Percentiles rank a stretch among this genome's conserved stretches.
phyloP scores from a whole-genome alignment of 768 basidiomycete species.

The Pleurotus tuoliensis region DNA sequence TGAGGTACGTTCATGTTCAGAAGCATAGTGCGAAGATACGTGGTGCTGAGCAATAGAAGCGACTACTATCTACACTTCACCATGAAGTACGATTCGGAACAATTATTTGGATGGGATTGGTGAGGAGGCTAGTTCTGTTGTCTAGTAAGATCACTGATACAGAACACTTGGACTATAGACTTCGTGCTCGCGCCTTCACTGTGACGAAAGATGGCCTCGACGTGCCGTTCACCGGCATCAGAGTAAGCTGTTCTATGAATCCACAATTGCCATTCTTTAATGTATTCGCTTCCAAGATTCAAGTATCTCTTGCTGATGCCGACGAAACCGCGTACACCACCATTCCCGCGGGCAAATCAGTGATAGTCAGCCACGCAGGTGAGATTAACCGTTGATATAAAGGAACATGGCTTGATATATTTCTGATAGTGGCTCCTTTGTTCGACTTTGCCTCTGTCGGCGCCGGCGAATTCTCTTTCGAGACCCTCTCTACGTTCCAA shows the following conservation, averaged over 20 bases:
- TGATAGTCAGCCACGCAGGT: conserved; percentile 37
- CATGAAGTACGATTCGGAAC: no score
- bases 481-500: conserved; percentile 35
- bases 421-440: conserved; percentile 31
- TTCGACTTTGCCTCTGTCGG: conserved; percentile 39
- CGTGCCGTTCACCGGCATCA: conserved; percentile 40
- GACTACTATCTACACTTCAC: no score
- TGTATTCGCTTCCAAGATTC: conserved; percentile 19
- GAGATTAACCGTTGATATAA: neutral
- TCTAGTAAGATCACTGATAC: no score
- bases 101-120: no score
- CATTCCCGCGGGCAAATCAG: conserved; percentile 35
- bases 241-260: conserved; percentile 22
- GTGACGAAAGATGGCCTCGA: conserved; percentile 34
- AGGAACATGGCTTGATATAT: neutral
- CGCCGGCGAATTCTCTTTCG: conserved; percentile 35
- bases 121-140: no score
- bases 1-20: no score
- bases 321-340: conserved; percentile 35
- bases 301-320: conserved; percentile 29
- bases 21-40: no score
- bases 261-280: no score
- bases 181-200: conserved; percentile 25
- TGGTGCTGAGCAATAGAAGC: no score
- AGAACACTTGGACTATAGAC: conserved; percentile 41